Conservation (phyloP, 2,329 filamentous ascomycete genomes). For the Cladosporium cucumerinum region DNA sequence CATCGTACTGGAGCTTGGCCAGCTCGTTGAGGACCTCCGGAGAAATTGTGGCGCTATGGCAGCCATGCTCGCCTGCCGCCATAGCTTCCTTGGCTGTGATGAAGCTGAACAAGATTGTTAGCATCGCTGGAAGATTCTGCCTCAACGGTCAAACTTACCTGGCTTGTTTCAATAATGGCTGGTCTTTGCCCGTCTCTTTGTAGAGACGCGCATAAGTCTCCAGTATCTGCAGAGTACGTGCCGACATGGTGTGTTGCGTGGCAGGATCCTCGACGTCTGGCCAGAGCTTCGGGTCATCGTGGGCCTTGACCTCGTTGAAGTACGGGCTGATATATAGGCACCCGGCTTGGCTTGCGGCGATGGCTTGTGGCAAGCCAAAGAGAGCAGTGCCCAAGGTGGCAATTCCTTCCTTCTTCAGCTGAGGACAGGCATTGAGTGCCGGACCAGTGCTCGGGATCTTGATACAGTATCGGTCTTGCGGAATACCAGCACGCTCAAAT, state of each 20-base stretch:
- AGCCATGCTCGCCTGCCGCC: slow-evolving; percentile 49
- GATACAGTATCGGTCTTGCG: slow-evolving; percentile 51
- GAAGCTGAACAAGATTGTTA: slow-evolving; percentile 53
- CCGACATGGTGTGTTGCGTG: slow-evolving; percentile 22
- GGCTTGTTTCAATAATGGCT: slow-evolving; percentile 39
- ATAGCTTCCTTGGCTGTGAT: slow-evolving; percentile 58
- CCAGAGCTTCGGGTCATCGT: slow-evolving; percentile 32
- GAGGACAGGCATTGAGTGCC: slow-evolving; percentile 57
- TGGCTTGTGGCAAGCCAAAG: slow-evolving; percentile 60
- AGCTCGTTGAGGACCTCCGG: slow-evolving; percentile 48
- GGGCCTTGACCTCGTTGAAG: slow-evolving; percentile 62
- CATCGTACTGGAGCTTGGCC: slow-evolving; percentile 22
- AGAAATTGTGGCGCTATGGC: slow-evolving; percentile 58
- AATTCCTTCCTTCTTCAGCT: slow-evolving; percentile 53
- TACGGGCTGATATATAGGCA: slow-evolving; percentile 64
- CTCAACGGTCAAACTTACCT: slow-evolving; percentile 10
- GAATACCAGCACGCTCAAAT: slow-evolving; percentile 31
- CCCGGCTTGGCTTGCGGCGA: slow-evolving; percentile 54
- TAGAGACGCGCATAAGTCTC: slow-evolving; percentile 21
- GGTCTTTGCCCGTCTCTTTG: background rate
- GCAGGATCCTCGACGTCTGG: slow-evolving; percentile 21
- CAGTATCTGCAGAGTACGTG: slow-evolving; percentile 21
- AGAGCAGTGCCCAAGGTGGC: slow-evolving; percentile 61
- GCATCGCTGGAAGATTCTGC: slow-evolving; percentile 27
- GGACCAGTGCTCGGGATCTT: slow-evolving; percentile 64